Evolutionary conservation across 129 eudicot species (phyloP), one percentile per base, ranked within the genome.

Genomic region (Helichrysum umbraculigerum): DNA sequence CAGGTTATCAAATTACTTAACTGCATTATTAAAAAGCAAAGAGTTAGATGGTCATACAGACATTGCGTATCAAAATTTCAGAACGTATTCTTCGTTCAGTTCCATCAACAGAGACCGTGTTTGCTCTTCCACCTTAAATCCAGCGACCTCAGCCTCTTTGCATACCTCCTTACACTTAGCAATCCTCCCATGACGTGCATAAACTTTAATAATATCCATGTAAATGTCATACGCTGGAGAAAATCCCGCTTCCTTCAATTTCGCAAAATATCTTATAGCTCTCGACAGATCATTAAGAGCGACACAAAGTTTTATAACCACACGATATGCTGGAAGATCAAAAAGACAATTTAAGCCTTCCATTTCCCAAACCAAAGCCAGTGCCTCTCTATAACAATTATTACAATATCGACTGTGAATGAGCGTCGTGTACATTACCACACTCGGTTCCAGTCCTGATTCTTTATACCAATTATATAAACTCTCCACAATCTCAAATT

Each of bases 291-390:
- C 98, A 76, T 86, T 83, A 81, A 89, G 70, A 50, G 92, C 96
- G 81, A 91, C 97, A 82, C 87, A 89, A 39, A 90, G 86, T 80
- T 78, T 93, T 22, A 88, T 90, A 5, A 85, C 87, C 76, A 88
- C 96, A 17, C 97, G 88, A 58, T 90, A 93, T 33, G 96, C 91
- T 7, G 98, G 96, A 70, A 93, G 92, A 87, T 90, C 97, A 79
- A 90, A 82, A 32, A 82, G 78, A 72, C 87, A 90, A 83, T 84
- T 78, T 11, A 73, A 81, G 35, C 65, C 85, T 73, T 93, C 98
- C 96, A 93, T 93, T 82, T 93, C 97, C 98, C 98, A 93, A 6
- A 93, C 92, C 69, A 90, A 65, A 74, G 82, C 83, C 78, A 90
- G 57, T 17, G 97, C 97, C 74, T 93, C 97, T 50, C 91, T 85